These are phyloP conservation scores for Polytrichum formosum DNA, from an alignment of 225 moss, liverwort and hornwort genomes.

Conservation along the genomic window DNA sequence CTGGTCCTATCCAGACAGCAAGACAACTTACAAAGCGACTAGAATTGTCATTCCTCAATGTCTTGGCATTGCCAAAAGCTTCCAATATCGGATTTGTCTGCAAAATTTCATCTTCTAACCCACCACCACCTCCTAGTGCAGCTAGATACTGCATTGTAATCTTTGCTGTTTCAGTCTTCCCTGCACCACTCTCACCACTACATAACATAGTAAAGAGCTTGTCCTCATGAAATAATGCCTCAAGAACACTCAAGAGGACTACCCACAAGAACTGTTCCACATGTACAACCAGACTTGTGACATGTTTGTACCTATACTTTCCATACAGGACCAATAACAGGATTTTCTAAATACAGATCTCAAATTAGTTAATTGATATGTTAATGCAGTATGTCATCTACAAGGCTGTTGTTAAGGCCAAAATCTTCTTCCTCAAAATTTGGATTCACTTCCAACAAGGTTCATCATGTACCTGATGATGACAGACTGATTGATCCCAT, in stretches of 20 bases:
- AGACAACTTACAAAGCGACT: constrained; percentile 93
- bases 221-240: neutral
- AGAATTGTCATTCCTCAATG: constrained; percentile 95
- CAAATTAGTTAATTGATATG: no score
- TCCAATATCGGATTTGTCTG: constrained; percentile 98
- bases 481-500: constrained; percentile 91
- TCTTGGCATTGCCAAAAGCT: constrained; percentile 99
- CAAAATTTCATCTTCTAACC: constrained; percentile 93
- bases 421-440: no score
- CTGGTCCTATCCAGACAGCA: neutral
- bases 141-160: constrained; percentile 99
- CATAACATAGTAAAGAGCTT: constrained; percentile 3
- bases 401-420: no score
- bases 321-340: no score
- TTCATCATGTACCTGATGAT: constrained; percentile 73
- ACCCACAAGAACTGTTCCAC: no score
- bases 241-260: no score
- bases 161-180: constrained; percentile 99
- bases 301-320: no score
- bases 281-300: no score
- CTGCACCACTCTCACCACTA: constrained; percentile 99
- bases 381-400: no score
- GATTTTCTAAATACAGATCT: no score
- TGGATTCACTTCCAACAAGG: neutral
- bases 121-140: constrained; percentile 94